phyloP scores from a whole-genome alignment of 2,329 filamentous ascomycete species.

The Alternaria brassicicola region DNA sequence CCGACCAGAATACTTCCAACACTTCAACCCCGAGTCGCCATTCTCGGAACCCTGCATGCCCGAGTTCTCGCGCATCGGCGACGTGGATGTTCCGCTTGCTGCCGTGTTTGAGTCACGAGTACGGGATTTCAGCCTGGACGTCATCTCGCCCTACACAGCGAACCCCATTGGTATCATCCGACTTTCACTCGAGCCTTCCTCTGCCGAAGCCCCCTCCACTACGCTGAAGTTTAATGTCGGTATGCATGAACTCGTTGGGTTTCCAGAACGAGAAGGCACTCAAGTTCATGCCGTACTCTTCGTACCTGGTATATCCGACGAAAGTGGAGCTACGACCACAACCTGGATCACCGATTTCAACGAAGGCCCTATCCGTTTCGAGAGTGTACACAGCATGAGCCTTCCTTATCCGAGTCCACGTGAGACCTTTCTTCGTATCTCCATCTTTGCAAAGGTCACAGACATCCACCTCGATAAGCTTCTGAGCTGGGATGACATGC shows the following conservation, averaged over 20 bases:
- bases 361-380: constrained; percentile 88
- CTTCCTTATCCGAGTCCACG: constrained; percentile 78
- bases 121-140: constrained; percentile 90
- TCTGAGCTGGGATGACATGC: constrained; percentile 98
- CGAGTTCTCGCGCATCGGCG: constrained; percentile 88
- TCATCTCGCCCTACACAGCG: constrained; percentile 89
- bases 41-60: constrained; percentile 92
- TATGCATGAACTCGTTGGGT: constrained; percentile 94
- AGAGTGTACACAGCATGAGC: constrained; percentile 98
- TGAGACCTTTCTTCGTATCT: constrained; percentile 78
- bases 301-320: constrained; percentile 86
- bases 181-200: constrained; percentile 89
- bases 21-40: constrained; percentile 89
- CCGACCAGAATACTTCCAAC: constrained; percentile 90
- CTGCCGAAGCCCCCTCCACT: constrained; percentile 86
- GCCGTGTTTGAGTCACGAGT: constrained; percentile 94
- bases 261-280: constrained; percentile 92
- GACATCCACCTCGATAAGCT: constrained; percentile 96
- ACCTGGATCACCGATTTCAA: constrained; percentile 95
- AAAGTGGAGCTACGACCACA: constrained; percentile 85
- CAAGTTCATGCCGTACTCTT: constrained; percentile 98
- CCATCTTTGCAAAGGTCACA: constrained; percentile 89
- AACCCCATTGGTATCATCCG: constrained; percentile 90
- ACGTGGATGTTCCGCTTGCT: constrained; percentile 87
- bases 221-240: constrained; percentile 98